Evolutionary conservation across 2,329 filamentous ascomycete genomes (phyloP).

Genomic region (Emmonsiellopsis sp.): DNA sequence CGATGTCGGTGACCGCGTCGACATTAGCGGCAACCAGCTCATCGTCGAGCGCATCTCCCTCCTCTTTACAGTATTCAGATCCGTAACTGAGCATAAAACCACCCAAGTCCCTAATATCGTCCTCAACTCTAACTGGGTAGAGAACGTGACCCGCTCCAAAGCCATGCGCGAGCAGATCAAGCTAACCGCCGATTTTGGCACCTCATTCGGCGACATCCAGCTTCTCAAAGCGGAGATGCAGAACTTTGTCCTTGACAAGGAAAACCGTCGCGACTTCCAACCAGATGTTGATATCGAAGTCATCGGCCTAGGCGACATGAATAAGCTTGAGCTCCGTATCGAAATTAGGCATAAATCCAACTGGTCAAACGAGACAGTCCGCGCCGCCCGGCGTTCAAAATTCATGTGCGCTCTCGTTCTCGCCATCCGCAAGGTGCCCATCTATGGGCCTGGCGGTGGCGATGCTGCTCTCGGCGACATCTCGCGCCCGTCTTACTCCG

Average conservation of each 20-base stretch:
- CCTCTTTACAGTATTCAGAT: conserved; percentile 83
- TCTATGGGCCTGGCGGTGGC: conserved; percentile 71
- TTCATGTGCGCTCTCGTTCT: conserved; percentile 92
- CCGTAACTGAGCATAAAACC: conserved; percentile 71
- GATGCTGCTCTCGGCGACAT: conserved; percentile 50
- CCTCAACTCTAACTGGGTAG: conserved; percentile 87
- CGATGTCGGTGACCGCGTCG: conserved; percentile 89
- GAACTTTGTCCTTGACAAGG: conserved; percentile 69
- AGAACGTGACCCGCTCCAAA: conserved; percentile 85
- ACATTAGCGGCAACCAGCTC: conserved; percentile 60
- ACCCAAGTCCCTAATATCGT: conserved; percentile 82
- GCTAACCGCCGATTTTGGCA: conserved; percentile 76
- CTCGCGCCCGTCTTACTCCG: conserved; percentile 73
- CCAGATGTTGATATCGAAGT: conserved; percentile 73
- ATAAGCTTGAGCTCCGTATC: conserved; percentile 75
- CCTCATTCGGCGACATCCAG: conserved; percentile 81
- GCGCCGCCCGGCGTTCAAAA: conserved; percentile 75
- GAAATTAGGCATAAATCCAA: conserved; percentile 89
- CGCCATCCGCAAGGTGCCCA: conserved; percentile 78
- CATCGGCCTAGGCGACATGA: conserved; percentile 69
- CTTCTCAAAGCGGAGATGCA: conserved; percentile 76
- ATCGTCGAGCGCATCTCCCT: conserved; percentile 91
- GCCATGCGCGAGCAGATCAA: conserved; percentile 82
- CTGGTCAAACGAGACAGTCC: conserved; percentile 78
- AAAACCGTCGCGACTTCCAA: conserved; percentile 87